phyloP scores from a whole-genome alignment of 176 grass and related monocot genomes.

The Phoenix dactylifera region DNA sequence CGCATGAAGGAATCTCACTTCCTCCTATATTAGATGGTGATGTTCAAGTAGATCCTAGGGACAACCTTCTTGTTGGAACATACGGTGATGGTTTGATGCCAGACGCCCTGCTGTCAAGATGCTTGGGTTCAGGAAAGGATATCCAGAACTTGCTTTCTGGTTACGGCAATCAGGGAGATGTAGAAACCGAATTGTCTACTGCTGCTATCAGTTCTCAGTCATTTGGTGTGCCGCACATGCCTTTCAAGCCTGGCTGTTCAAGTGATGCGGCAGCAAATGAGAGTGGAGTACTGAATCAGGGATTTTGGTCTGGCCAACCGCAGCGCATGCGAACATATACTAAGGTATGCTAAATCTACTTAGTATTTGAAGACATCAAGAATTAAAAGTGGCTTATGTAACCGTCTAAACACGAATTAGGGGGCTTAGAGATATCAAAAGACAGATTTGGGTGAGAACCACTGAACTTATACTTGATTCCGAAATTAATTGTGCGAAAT shows the following conservation, averaged over 20 bases:
- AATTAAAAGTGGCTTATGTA: too few relatives aligned
- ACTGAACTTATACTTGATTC: too few relatives aligned
- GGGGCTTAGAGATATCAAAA: too few relatives aligned
- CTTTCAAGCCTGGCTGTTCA: conserved; percentile 87
- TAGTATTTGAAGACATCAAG: too few relatives aligned
- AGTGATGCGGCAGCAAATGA: conserved; percentile 69
- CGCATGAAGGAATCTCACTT: conserved; percentile 67
- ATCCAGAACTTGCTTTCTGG: conserved; percentile 61
- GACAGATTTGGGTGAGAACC: too few relatives aligned
- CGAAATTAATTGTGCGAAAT: too few relatives aligned
- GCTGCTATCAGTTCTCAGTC: conserved; percentile 94
- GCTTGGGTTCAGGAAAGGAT: conserved; percentile 60
- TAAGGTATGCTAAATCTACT: conserved; percentile 44
- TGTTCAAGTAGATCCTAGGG: conserved; percentile 71
- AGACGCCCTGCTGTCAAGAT: conserved; percentile 70
- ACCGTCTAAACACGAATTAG: too few relatives aligned
- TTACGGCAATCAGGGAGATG: conserved; percentile 62
- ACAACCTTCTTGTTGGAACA: conserved; percentile 53
- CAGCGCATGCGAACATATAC: conserved; percentile 90
- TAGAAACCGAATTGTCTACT: conserved; percentile 84
- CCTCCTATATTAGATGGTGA: conserved; percentile 61
- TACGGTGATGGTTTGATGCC: conserved; percentile 73
- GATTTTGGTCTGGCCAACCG: conserved; percentile 76
- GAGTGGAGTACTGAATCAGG: conserved; percentile 51
- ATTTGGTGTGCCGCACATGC: conserved; percentile 73